A percentile compares a stretch with the other conserved stretches of the same genome.
phyloP scores from a whole-genome alignment of 768 basidiomycete genomes.

The Lactifluus pinguis region DNA sequence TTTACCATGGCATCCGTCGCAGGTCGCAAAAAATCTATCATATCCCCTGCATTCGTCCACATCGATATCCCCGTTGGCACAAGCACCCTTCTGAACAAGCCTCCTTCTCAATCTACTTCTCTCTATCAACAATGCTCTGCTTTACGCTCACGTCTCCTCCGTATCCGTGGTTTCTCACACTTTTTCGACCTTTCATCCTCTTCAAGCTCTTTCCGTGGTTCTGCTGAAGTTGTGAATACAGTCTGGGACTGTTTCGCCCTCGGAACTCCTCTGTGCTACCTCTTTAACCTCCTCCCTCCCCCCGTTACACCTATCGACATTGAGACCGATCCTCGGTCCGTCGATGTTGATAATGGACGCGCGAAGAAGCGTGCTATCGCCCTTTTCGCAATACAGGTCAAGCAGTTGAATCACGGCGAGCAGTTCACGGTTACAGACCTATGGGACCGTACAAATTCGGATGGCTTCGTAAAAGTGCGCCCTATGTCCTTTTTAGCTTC shows the following conservation, averaged over 20 bases:
- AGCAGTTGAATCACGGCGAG: slow-evolving; percentile 60
- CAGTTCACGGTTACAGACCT: slow-evolving; percentile 89
- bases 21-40: slow-evolving; percentile 67
- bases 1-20: slow-evolving; percentile 35
- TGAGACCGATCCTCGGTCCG: slow-evolving; percentile 54
- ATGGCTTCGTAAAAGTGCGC: slow-evolving; percentile 88
- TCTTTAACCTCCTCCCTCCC: slow-evolving; percentile 82
- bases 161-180: slow-evolving; percentile 61
- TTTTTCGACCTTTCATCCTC: slow-evolving; percentile 58
- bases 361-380: slow-evolving; percentile 87
- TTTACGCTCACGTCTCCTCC: slow-evolving; percentile 66
- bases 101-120: slow-evolving; percentile 77
- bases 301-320: slow-evolving; percentile 38
- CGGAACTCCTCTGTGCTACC: slow-evolving; percentile 89
- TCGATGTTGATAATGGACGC: slow-evolving; percentile 66
- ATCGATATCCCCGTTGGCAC: slow-evolving; percentile 70
- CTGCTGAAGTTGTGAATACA: slow-evolving; percentile 87
- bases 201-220: slow-evolving; percentile 53
- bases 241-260: slow-evolving; percentile 92
- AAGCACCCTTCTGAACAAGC: slow-evolving; percentile 86
- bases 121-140: slow-evolving; percentile 89
- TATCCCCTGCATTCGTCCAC: slow-evolving; percentile 51
- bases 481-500: background rate
- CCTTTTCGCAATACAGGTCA: slow-evolving; percentile 84
- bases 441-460: slow-evolving; percentile 83